Base-by-base conservation (phyloP, 2,329 filamentous ascomycete species). In the Lojkania enalia region DNA sequence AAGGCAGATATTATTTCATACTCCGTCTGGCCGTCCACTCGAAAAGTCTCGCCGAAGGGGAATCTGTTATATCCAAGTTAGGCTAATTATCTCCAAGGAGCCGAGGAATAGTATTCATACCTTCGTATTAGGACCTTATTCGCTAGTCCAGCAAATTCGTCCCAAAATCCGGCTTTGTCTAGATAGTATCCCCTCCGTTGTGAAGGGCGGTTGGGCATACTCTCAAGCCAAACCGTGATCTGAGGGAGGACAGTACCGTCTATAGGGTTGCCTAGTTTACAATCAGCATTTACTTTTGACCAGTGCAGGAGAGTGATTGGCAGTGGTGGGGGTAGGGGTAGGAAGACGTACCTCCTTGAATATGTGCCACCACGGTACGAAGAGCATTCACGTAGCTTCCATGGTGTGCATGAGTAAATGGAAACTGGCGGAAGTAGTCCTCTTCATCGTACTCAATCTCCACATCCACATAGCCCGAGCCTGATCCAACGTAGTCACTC, bases 91-190 rank as follows among this genome's bases (percentile, higher is more conserved):
- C n/a, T 7, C 9, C 25, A 27, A 27, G 25, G 9, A 9, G 25
- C 25, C 25, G n/a, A n/a, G n/a, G n/a, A n/a, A n/a, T n/a, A 27
- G 52, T 42, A 55, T 13, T 48, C 46, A 41, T 58, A 61, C 57
- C 60, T 63, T 42, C 64, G 56, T 13, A 31, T 42, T 5, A 69
- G 40, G 14, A 69, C 33, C 37, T 58, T 64, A 39, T 54, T 50
- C 21, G 65, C 56, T 21, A 70, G 41, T 19, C 38, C 36, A 15
- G 56, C 53, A 9, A 70, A 57, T 13, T 67, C 63, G n/a, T 65
- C 60, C 67, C 67, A 71, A 39, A 69, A 69, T 1, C 35, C n/a
- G 5, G 45, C 39, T 43, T 61, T 62, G 40, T 55, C 49, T n/a
- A 55, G 29, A 36, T 60, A 71, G 46, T 63, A 63, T 35, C 38